These are phyloP conservation scores for Sugiyamaella marilandica DNA, from an alignment of 805 yeast genomes.

Conservation along the genomic window DNA sequence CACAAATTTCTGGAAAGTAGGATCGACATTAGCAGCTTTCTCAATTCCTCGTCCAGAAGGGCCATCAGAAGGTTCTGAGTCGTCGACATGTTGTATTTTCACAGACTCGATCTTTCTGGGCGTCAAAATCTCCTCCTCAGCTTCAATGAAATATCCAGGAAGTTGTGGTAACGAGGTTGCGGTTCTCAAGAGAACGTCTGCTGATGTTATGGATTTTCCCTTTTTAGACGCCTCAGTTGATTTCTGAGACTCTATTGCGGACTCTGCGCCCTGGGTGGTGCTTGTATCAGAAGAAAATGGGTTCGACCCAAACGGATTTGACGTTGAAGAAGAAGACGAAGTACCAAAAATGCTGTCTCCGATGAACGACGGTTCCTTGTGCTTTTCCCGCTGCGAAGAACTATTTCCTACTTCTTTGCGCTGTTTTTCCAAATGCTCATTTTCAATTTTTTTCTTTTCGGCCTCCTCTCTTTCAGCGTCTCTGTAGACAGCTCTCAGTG, in stretches of 20 bases:
- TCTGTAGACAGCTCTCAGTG: conserved; percentile 68
- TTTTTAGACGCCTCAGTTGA: neutral
- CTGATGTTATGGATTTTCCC: neutral
- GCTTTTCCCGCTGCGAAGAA: conserved; percentile 6
- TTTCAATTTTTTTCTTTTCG: conserved; percentile 34
- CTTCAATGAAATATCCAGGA: conserved; percentile 64
- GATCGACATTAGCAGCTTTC: conserved; percentile 50
- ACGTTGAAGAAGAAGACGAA: neutral
- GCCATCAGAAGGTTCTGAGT: conserved; percentile 9
- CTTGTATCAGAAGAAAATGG: conserved; percentile 18
- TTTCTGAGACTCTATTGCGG: neutral
- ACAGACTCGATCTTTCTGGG: conserved; percentile 47
- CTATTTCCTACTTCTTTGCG: conserved; percentile 8
- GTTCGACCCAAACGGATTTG: conserved; percentile 18
- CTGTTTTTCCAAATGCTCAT: conserved; percentile 4
- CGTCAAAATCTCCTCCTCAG: conserved; percentile 60
- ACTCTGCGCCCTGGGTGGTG: conserved; percentile 21
- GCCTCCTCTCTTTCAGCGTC: conserved; percentile 46
- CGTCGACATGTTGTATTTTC: conserved; percentile 26
- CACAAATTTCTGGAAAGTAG: conserved; percentile 72
- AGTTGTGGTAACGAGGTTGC: conserved; percentile 7
- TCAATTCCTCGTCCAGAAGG: conserved; percentile 12
- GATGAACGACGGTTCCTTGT: conserved; percentile 8
- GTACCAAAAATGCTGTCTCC: conserved; percentile 17
- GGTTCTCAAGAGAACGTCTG: neutral